A percentile compares a stretch with the other conserved stretches of the same genome.
Evolutionary conservation across 208 protist species (phyloP).

Genomic region (Phytomonas sp.): DNA sequence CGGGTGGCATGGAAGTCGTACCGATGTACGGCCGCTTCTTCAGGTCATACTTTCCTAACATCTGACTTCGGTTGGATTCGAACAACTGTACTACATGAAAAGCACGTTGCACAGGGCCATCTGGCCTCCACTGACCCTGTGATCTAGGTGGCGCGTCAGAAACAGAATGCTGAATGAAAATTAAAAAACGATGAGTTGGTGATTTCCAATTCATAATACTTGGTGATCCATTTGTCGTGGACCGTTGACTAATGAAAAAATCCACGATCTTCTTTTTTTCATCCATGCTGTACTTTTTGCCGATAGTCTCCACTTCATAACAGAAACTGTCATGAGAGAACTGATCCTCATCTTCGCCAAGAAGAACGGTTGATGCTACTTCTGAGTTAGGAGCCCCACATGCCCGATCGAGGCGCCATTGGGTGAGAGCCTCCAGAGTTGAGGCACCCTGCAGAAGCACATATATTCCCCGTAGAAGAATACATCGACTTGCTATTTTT

Average conservation of each 20-base stretch:
- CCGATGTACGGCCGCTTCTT: conserved; percentile 89
- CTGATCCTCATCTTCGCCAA: conserved; percentile 21
- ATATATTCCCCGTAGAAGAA: conserved; percentile 41
- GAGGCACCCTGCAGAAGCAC: conserved; percentile 35
- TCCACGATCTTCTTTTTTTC: conserved; percentile 40
- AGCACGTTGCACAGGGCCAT: conserved; percentile 37
- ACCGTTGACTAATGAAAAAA: conserved; percentile 10
- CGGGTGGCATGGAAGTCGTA: conserved; percentile 94
- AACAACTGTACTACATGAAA: conserved; percentile 31
- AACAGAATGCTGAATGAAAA: conserved; percentile 55
- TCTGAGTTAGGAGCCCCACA: background rate
- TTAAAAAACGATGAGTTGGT: conserved; percentile 23
- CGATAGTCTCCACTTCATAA: conserved; percentile 68
- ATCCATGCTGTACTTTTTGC: conserved; percentile 44
- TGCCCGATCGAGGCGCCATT: conserved; percentile 3
- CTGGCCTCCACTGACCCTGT: conserved; percentile 16
- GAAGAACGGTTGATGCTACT: conserved; percentile 9
- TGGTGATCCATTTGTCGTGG: background rate
- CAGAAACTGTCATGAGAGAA: conserved; percentile 22
- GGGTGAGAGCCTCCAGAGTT: conserved; percentile 33
- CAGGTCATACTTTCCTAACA: conserved; percentile 76
- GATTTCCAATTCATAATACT: conserved; percentile 16
- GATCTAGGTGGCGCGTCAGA: conserved; percentile 31
- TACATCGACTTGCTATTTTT: conserved; percentile 26
- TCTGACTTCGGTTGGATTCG: conserved; percentile 25